A percentile compares a stretch with the other conserved stretches of the same genome.
These are phyloP conservation scores for Didymosphaeria variabile DNA, from an alignment of 2,329 filamentous ascomycete species.

Conservation along the genomic window DNA sequence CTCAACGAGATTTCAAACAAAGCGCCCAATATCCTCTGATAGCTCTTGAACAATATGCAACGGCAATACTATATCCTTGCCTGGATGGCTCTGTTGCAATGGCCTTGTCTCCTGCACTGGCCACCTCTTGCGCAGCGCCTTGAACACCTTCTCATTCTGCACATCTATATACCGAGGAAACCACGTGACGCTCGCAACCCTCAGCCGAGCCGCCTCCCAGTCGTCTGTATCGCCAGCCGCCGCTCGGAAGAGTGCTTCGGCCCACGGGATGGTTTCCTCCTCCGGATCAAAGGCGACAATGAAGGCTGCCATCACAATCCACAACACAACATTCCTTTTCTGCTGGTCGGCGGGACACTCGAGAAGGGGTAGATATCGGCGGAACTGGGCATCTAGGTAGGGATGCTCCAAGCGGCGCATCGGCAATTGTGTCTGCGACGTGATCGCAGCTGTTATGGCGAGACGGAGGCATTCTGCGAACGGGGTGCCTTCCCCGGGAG, in stretches of 20 bases:
- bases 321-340: background rate
- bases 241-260: background rate
- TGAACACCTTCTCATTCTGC: background rate
- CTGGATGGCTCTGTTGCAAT: background rate
- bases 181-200: background rate
- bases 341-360: background rate
- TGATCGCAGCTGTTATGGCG: background rate
- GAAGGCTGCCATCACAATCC: background rate
- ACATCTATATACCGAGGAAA: background rate
- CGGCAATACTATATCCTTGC: background rate
- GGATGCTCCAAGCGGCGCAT: constrained; percentile 1
- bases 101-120: background rate
- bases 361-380: background rate
- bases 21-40: background rate
- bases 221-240: background rate
- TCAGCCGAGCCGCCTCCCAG: background rate
- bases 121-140: background rate
- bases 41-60: background rate
- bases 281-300: background rate
- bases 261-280: background rate
- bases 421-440: background rate
- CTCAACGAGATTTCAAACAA: background rate
- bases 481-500: background rate
- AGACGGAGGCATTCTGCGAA: constrained; percentile 4
- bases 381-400: background rate